A percentile compares a stretch with the other conserved stretches of the same genome.
These are phyloP conservation scores for Penicillium sp. DNA, from an alignment of 2,329 filamentous ascomycete species.

Conservation along the genomic window DNA sequence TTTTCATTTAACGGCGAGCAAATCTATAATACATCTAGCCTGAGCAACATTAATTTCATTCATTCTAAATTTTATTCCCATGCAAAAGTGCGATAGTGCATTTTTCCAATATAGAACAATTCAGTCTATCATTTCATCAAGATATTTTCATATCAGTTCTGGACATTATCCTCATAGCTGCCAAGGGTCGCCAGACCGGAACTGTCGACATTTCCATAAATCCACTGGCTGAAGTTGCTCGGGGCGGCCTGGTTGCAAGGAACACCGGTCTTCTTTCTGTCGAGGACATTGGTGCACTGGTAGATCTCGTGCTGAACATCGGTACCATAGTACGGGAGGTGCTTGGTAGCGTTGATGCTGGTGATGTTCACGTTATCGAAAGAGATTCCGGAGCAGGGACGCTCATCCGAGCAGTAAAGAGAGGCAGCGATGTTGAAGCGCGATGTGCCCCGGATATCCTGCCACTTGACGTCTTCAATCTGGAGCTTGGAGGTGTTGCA, in stretches of 20 bases:
- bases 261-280: slow-evolving; percentile 24
- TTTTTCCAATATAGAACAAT: too few relatives aligned
- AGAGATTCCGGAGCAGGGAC: slow-evolving; percentile 51
- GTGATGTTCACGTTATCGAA: slow-evolving; percentile 54
- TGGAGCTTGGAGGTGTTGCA: slow-evolving; percentile 49
- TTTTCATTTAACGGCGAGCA: too few relatives aligned
- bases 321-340: slow-evolving; percentile 34
- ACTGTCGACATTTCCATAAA: slow-evolving; percentile 18
- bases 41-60: too few relatives aligned
- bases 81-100: too few relatives aligned
- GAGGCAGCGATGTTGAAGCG: slow-evolving; percentile 55
- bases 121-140: neutral
- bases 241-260: slow-evolving; percentile 33
- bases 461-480: slow-evolving; percentile 54
- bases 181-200: neutral
- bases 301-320: slow-evolving; percentile 40
- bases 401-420: slow-evolving; percentile 49
- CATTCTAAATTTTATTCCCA: too few relatives aligned
- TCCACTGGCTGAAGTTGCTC: slow-evolving; percentile 25
- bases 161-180: neutral
- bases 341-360: slow-evolving; percentile 40
- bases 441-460: slow-evolving; percentile 56
- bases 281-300: slow-evolving; percentile 49
- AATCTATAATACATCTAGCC: too few relatives aligned
- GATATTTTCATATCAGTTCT: neutral